Evolutionary conservation across 164 flowering plant genomes (phyloP), one percentile per base, ranked within the genome.

Genomic region (Aristolochia contorta): DNA sequence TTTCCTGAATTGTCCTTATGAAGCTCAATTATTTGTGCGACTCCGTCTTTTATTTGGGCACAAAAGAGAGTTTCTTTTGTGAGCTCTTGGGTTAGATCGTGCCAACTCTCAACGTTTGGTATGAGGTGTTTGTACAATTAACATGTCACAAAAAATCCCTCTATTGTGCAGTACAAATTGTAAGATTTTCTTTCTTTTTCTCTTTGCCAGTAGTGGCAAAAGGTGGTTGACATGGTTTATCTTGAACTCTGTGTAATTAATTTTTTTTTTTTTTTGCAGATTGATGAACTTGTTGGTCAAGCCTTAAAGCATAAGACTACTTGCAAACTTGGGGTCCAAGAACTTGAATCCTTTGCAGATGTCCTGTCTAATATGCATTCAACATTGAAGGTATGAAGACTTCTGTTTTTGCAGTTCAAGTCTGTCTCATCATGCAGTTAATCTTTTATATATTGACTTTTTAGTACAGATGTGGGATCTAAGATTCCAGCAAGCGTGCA

Each of bases 201-300:
- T 10, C 12, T 22, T n/a, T 58, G 13, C 18, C 24, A 12, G 2
- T 48, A 46, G 14, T 12, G 22, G 27, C 24, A 22, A 14, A 22
- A 15, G 24, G 13, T 19, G 6, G 14, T 45, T 22, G 6, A 47
- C 19, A 9, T 24, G 33, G 52, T 16, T n/a, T 33, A 13, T 10
- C 32, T 33, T 15, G 43, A 30, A 21, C 37, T 30, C 6, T 56
- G 43, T 6, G 24, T 62, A 37, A 37, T 4, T 3, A 37, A 16
- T 16, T 19, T 69, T 56, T n/a, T 23, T 16, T 19, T 69, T 56
- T n/a, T 23, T 47, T 62, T 59, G 76, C 88, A 93, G 99, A 75
- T 90, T 63, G 97, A 93, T 74, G 91, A 82, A 65, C 77, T 90
- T 62, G 85, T 90, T 63, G 92, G 69, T 49, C 82, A 82, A 76